These are phyloP conservation scores for Xanthoconium stramineum DNA, from an alignment of 768 basidiomycete genomes.

Conservation along the genomic window DNA sequence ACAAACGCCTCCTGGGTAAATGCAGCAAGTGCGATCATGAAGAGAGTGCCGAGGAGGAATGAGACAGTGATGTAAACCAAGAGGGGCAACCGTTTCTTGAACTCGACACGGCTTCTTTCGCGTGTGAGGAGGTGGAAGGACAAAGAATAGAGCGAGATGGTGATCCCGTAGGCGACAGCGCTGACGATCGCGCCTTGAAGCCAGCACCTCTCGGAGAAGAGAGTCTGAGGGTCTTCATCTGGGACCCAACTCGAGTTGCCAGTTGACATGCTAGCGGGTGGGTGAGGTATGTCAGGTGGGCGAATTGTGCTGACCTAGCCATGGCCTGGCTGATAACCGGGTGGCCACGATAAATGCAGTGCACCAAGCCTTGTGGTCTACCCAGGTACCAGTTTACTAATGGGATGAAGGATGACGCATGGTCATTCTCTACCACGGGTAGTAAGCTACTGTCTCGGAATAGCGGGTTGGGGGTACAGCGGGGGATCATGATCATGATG, in stretches of 20 bases:
- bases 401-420: too few relatives aligned
- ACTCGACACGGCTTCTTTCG: background rate
- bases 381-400: too few relatives aligned
- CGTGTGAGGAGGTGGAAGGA: slow-evolving; percentile 11
- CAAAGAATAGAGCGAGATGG: slow-evolving; percentile 1
- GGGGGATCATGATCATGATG: too few relatives aligned
- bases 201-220: slow-evolving; percentile 17
- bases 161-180: slow-evolving; percentile 8
- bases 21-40: slow-evolving; percentile 12
- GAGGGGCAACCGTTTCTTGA: slow-evolving; percentile 3
- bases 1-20: slow-evolving; percentile 30
- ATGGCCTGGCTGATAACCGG: background rate
- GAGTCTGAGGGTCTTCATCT: slow-evolving; percentile 5
- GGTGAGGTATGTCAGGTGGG: background rate
- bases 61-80: slow-evolving; percentile 4
- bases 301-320: too few relatives aligned
- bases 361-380: too few relatives aligned
- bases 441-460: too few relatives aligned
- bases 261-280: slow-evolving; percentile 3
- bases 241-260: slow-evolving; percentile 17
- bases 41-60: slow-evolving; percentile 16
- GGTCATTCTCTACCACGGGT: too few relatives aligned
- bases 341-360: background rate
- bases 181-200: slow-evolving; percentile 15
- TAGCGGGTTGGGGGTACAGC: too few relatives aligned